Conservation (phyloP, 2,329 filamentous ascomycete species). For the Colletotrichum acutatum region DNA sequence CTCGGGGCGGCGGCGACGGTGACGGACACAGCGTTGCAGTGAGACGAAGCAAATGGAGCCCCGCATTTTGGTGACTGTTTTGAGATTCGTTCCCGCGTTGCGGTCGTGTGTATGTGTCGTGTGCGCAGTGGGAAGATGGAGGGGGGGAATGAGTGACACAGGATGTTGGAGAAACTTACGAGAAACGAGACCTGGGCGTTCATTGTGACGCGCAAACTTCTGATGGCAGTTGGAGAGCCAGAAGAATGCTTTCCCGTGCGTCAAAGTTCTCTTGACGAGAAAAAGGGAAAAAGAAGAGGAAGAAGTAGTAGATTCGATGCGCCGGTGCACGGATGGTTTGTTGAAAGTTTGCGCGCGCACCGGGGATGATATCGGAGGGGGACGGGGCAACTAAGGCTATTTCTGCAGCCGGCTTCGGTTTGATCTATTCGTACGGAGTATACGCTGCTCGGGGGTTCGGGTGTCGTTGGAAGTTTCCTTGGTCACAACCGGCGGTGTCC, state of each 20-base stretch:
- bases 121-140: background rate
- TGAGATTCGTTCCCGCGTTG: background rate
- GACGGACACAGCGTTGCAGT: conserved; percentile 9
- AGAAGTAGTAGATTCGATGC: conserved; percentile 12
- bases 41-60: conserved; percentile 7
- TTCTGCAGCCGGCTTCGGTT: conserved; percentile 16
- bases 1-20: background rate
- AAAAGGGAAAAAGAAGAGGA: background rate
- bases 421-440: background rate
- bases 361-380: conserved; percentile 15
- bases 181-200: conserved; percentile 68
- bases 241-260: background rate
- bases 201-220: conserved; percentile 51
- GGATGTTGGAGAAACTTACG: conserved; percentile 39
- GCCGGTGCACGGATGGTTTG: conserved; percentile 11
- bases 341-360: background rate
- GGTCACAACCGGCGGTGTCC: background rate
- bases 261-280: background rate
- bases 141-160: background rate
- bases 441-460: conserved; percentile 4
- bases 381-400: background rate
- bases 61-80: conserved; percentile 29
- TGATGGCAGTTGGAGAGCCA: background rate
- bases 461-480: background rate
- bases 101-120: background rate